A percentile compares a stretch with the other conserved stretches of the same genome.
Conservation (phyloP, 768 basidiomycete species). For the Boletus reticuloceps region DNA sequence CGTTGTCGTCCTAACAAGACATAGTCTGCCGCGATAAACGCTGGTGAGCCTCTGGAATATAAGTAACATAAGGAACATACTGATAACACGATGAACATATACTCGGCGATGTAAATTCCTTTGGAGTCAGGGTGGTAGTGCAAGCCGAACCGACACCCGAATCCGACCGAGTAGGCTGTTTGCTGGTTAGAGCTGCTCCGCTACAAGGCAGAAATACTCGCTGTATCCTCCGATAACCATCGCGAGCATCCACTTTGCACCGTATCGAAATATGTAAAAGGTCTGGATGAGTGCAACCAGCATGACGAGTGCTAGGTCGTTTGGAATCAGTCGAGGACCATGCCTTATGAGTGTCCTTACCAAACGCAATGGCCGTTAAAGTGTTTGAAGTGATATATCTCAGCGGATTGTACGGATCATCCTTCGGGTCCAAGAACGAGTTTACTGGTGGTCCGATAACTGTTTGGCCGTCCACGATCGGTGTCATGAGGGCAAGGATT, state of each 20-base stretch:
- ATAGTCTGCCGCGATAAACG: slow-evolving; percentile 70
- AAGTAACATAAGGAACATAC: slow-evolving; percentile 19
- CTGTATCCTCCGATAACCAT: slow-evolving; percentile 63
- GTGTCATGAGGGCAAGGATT: background rate
- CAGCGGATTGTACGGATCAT: slow-evolving; percentile 54
- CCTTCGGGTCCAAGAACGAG: slow-evolving; percentile 39
- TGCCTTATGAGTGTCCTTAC: slow-evolving; percentile 21
- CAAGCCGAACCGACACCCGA: slow-evolving; percentile 57
- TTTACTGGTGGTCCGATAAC: background rate
- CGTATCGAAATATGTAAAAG: slow-evolving; percentile 40
- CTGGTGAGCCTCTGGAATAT: slow-evolving; percentile 25
- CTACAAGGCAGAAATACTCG: slow-evolving; percentile 24
- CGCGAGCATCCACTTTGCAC: slow-evolving; percentile 56
- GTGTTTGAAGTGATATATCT: slow-evolving; percentile 56
- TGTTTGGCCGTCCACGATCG: background rate
- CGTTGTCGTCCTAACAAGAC: slow-evolving; percentile 54
- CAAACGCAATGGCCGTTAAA: slow-evolving; percentile 48
- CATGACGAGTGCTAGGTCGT: slow-evolving; percentile 31
- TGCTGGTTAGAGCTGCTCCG: background rate
- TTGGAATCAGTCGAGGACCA: background rate
- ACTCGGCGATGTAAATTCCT: slow-evolving; percentile 53
- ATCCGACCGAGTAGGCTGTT: slow-evolving; percentile 55
- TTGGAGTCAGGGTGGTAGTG: slow-evolving; percentile 51
- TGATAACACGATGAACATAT: slow-evolving; percentile 59
- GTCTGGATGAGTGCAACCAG: slow-evolving; percentile 44